A percentile compares a stretch with the other conserved stretches of the same genome.
phyloP scores from a whole-genome alignment of 1,284 basidiomycete genomes.

The Cryptococcus sp. region DNA sequence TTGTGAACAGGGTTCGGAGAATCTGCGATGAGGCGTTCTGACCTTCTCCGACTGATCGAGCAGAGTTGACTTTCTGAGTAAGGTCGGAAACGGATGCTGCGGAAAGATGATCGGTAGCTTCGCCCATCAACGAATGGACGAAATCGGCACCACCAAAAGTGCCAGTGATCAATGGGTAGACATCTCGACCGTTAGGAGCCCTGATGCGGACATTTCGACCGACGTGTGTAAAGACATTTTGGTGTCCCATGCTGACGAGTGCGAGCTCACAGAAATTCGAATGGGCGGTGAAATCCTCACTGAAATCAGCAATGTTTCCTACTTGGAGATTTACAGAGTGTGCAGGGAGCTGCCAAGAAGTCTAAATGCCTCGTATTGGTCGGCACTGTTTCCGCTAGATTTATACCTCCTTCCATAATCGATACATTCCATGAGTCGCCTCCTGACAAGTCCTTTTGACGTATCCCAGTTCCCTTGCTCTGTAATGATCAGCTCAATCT shows the following conservation, averaged over 20 bases:
- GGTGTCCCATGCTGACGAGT: slow-evolving; percentile 67
- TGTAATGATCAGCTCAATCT: slow-evolving; percentile 4
- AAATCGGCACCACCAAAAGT: slow-evolving; percentile 87
- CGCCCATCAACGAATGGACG: slow-evolving; percentile 60
- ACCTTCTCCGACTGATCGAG: slow-evolving; percentile 50
- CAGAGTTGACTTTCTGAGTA: slow-evolving; percentile 69
- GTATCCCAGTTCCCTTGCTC: slow-evolving; percentile 80
- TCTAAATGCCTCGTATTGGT: slow-evolving; percentile 77
- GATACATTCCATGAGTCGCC: slow-evolving; percentile 67
- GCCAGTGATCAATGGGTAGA: slow-evolving; percentile 80
- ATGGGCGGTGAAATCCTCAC: slow-evolving; percentile 66
- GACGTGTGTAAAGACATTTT: slow-evolving; percentile 81
- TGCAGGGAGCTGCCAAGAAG: slow-evolving; percentile 63
- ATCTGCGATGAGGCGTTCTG: slow-evolving; percentile 50
- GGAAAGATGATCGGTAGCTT: slow-evolving; percentile 50
- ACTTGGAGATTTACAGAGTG: slow-evolving; percentile 30
- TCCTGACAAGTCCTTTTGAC: slow-evolving; percentile 73
- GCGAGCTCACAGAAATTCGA: slow-evolving; percentile 81
- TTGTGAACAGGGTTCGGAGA: slow-evolving; percentile 48
- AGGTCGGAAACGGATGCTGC: slow-evolving; percentile 80
- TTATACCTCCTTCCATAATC: slow-evolving; percentile 57
- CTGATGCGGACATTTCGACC: slow-evolving; percentile 74
- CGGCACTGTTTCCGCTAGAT: slow-evolving; percentile 58
- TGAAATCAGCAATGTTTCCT: slow-evolving; percentile 3
- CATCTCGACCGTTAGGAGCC: slow-evolving; percentile 68